Conservation (phyloP, 1,139 yeast genomes). For the Pichia sp. region DNA sequence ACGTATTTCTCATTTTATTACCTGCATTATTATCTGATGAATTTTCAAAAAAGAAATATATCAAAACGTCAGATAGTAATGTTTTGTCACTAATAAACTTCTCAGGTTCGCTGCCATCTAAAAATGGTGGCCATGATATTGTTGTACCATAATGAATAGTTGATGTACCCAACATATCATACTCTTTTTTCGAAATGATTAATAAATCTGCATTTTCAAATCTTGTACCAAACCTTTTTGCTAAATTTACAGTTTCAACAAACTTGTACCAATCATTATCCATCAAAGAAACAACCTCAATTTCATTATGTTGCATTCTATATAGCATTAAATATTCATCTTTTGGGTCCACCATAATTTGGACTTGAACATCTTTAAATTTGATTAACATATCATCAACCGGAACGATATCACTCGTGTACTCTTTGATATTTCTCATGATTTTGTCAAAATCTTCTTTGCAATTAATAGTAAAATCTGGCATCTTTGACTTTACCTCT, state of each 20-base stretch:
- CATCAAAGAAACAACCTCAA: conserved; percentile 56
- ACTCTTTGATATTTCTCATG: conserved; percentile 39
- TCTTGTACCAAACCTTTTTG: conserved; percentile 67
- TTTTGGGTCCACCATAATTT: conserved; percentile 60
- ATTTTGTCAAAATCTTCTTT: conserved; percentile 44
- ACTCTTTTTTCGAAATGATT: conserved; percentile 48
- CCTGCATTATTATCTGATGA: conserved; percentile 21
- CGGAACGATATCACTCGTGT: conserved; percentile 27
- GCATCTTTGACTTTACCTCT: neutral
- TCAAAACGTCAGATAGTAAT: conserved; percentile 25
- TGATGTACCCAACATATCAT: conserved; percentile 29
- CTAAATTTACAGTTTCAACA: conserved; percentile 31
- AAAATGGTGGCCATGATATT: conserved; percentile 76
- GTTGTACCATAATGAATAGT: conserved; percentile 28
- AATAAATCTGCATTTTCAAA: conserved; percentile 66
- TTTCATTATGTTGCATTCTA: conserved; percentile 63
- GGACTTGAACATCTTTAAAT: conserved; percentile 79
- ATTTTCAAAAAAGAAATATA: conserved; percentile 24
- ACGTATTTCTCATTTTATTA: conserved; percentile 32
- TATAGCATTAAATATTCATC: conserved; percentile 60
- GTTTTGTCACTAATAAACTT: conserved; percentile 13
- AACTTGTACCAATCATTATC: conserved; percentile 24
- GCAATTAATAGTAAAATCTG: neutral
- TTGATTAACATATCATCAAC: conserved; percentile 59
- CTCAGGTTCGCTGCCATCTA: conserved; percentile 30